Evolutionary conservation across 2,329 filamentous ascomycete genomes (phyloP).

Genomic region (Neofusicoccum parvum): DNA sequence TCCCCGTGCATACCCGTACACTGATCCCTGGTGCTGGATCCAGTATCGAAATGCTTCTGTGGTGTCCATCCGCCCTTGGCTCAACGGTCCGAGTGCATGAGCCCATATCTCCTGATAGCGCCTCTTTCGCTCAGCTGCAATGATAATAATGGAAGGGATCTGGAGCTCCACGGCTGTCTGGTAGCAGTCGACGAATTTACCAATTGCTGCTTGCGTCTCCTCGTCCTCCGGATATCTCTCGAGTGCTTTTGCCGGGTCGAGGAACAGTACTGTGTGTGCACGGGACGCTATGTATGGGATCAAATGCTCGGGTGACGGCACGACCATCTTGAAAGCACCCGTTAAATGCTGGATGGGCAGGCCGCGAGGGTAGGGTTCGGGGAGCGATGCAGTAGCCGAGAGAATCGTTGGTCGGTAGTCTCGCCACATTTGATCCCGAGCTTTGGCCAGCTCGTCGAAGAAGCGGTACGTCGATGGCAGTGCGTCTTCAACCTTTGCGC

Average conservation of each 20-base stretch:
- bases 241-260: constrained; percentile 26
- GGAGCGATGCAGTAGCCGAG: constrained; percentile 31
- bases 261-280: constrained; percentile 28
- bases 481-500: constrained; percentile 21
- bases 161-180: constrained; percentile 31
- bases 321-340: constrained; percentile 23
- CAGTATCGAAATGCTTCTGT: constrained; percentile 37
- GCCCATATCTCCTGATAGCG: constrained; percentile 31
- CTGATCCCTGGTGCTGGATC: constrained; percentile 11
- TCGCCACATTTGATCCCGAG: constrained; percentile 36
- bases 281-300: constrained; percentile 34
- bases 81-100: constrained; percentile 33
- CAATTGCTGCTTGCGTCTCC: constrained; percentile 32
- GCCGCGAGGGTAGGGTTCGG: constrained; percentile 35
- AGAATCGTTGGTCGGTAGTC: constrained; percentile 28
- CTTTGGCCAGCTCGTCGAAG: constrained; percentile 38
- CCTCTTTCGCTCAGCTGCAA: neutral
- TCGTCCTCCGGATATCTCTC: constrained; percentile 27
- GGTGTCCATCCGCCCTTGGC: constrained; percentile 29
- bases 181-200: constrained; percentile 39
- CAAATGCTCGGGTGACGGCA: constrained; percentile 20
- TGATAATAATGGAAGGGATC: neutral
- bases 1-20: neutral
- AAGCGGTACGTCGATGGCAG: constrained; percentile 34
- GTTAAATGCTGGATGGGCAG: constrained; percentile 38